Conservation (phyloP, 2,329 filamentous ascomycete species). For the Corinectria fuckeliana region DNA sequence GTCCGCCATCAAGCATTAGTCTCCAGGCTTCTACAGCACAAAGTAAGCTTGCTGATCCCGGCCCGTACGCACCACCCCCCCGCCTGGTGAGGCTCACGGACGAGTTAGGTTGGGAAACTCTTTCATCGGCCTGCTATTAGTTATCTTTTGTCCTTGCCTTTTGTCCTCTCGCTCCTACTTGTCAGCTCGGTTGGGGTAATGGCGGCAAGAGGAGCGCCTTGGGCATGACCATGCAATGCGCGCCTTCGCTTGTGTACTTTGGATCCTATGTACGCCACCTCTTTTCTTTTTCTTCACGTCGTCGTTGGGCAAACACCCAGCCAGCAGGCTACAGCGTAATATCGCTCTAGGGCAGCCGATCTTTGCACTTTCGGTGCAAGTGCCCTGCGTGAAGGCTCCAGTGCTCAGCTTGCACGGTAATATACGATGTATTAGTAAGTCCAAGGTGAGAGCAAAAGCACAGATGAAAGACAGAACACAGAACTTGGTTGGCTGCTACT, state of each 20-base stretch:
- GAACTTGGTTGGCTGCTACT: background rate
- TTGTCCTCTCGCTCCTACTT: background rate
- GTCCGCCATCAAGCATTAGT: conserved; percentile 23
- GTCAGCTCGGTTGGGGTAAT: conserved; percentile 2
- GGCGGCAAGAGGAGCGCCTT: background rate
- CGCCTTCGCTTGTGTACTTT: background rate
- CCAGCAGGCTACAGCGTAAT: conserved; percentile 11
- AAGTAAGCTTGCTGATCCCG: conserved; percentile 25
- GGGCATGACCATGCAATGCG: background rate
- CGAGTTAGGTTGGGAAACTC: conserved; percentile 9
- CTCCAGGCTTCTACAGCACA: conserved; percentile 15
- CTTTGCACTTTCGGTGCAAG: conserved; percentile 20
- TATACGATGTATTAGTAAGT: background rate
- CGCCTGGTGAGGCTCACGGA: conserved; percentile 12
- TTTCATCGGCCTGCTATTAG: background rate
- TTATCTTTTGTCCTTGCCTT: conserved; percentile 1
- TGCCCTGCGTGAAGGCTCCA: background rate
- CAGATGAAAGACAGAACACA: conserved; percentile 3
- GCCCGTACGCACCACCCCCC: conserved; percentile 7
- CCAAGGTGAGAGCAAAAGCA: no score
- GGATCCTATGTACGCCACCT: background rate
- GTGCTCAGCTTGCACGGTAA: no score
- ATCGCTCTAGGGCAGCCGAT: conserved; percentile 10
- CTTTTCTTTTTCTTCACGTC: conserved; percentile 17
- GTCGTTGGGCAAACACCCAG: conserved; percentile 14